phyloP scores from a whole-genome alignment of 192 early-diverging fungal genomes.

The Backusella morwellensis region DNA sequence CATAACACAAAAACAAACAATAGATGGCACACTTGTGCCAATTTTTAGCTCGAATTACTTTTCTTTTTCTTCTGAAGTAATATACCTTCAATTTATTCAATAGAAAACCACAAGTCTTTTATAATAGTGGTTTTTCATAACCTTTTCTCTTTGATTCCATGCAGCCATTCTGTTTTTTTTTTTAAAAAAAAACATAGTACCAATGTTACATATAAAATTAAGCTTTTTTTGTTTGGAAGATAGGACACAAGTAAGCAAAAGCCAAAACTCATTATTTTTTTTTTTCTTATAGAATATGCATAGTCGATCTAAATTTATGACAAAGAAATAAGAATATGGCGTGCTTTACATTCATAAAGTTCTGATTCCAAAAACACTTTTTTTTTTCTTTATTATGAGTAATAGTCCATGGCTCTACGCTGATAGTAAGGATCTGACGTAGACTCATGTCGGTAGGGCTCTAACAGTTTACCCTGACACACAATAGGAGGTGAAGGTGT shows the following conservation, averaged over 20 bases:
- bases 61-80: not conserved
- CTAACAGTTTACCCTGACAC: not conserved
- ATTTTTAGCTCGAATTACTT: not conserved
- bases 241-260: not conserved
- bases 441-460: not conserved
- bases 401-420: not conserved
- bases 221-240: not conserved
- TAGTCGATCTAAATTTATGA: not conserved
- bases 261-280: too few relatives aligned
- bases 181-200: too few relatives aligned
- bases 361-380: not conserved
- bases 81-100: too few relatives aligned
- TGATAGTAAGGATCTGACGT: not conserved
- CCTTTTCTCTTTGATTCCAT: too few relatives aligned
- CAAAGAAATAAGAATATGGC: not conserved
- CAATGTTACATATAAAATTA: too few relatives aligned
- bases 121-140: too few relatives aligned
- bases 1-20: not conserved
- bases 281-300: not conserved
- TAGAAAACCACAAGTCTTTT: too few relatives aligned
- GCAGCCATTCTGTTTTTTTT: too few relatives aligned
- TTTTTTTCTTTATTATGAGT: slow-evolving; percentile 1
- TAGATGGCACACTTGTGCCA: not conserved
- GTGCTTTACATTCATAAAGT: not conserved
- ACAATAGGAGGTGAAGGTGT: slow-evolving; percentile 9